These are phyloP conservation scores for Penicillium sp. DNA, from an alignment of 2,329 filamentous ascomycete genomes.

Conservation along the genomic window DNA sequence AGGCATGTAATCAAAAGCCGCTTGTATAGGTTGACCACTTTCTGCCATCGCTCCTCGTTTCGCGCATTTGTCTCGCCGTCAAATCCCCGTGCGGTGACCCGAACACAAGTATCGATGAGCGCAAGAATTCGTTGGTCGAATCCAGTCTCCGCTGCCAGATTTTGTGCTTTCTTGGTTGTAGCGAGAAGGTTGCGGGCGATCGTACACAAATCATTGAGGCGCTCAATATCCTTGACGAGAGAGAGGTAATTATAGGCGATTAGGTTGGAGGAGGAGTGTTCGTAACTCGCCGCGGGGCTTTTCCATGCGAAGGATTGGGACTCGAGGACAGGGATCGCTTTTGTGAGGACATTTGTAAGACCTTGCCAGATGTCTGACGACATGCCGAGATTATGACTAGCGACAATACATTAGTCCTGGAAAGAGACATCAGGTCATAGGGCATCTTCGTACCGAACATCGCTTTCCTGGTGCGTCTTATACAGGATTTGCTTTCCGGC, in stretches of 20 bases:
- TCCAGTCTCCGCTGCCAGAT: slow-evolving; percentile 61
- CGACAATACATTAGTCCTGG: slow-evolving; percentile 4
- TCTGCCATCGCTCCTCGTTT: slow-evolving; percentile 67
- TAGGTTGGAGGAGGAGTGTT: slow-evolving; percentile 60
- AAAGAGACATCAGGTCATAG: not conserved
- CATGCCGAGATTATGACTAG: slow-evolving; percentile 58
- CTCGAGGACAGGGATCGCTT: slow-evolving; percentile 63
- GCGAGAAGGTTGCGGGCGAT: slow-evolving; percentile 65
- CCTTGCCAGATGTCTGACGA: slow-evolving; percentile 62
- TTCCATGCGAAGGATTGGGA: slow-evolving; percentile 63
- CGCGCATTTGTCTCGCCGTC: slow-evolving; percentile 64
- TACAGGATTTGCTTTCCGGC: slow-evolving; percentile 63
- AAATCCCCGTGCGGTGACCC: slow-evolving; percentile 65
- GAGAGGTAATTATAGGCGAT: slow-evolving; percentile 62
- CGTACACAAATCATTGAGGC: slow-evolving; percentile 63
- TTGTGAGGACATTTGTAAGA: slow-evolving; percentile 58
- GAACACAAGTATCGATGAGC: slow-evolving; percentile 64
- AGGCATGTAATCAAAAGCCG: slow-evolving; percentile 65
- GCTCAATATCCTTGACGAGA: slow-evolving; percentile 63
- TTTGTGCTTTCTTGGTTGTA: slow-evolving; percentile 62
- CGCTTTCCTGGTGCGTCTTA: slow-evolving; percentile 58
- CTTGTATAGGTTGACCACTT: slow-evolving; percentile 66
- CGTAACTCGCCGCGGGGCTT: slow-evolving; percentile 59
- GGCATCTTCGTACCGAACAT: slow-evolving; percentile 49
- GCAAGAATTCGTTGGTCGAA: slow-evolving; percentile 65